Evolutionary conservation across 371 early-diverging fungal species (phyloP), one percentile per base, ranked within the genome.

Genomic region (Dinochytrium kinnereticum): DNA sequence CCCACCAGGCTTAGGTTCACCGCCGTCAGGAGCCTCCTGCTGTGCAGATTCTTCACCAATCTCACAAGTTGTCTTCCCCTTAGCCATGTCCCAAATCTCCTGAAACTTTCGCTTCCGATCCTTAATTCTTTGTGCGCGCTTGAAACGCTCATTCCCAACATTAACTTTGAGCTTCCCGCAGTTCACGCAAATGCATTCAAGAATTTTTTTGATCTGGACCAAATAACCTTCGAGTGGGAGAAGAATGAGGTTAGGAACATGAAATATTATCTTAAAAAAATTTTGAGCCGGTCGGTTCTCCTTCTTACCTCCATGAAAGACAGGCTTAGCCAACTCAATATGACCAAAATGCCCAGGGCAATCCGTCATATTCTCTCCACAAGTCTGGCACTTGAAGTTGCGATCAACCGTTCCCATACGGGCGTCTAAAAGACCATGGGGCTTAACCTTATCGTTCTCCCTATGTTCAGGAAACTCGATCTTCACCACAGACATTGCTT

Each of bases 331-430:
- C 7, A 99, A 90, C 79, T 99, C 98, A 77, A 99, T 98, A 79
- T 99, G 97, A 15, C 97, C 99, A 91, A 99, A 99, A 82, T 99
- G 99, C 38, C 99, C 99, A 26, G 95, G 94, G 81, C 99, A 99
- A 75, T 95, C 95, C 36, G 92, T 92, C 94, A 95, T 97, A 76
- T 93, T 92, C 80, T 96, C 95, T 59, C 92, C 93, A 84, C 99
- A 99, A 7, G 99, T 99, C 78, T 91, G 92, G 84, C 99, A 99
- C 83, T 96, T 95, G 88, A 93, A 96, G 80, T 95, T 95, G 71
- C 98, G 93, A 80, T 99, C 99, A 67, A 98, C 97, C 15, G 99
- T 98, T 37, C 99, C 99, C 94, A 99, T 92, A 49, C 97, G 91
- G 61, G 97, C 93, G 84, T 99, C 99, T n/a, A 97, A 85, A 38